These are phyloP conservation scores for Parascedosporium putredinis DNA, from an alignment of 2,329 filamentous ascomycete genomes.

Conservation along the genomic window DNA sequence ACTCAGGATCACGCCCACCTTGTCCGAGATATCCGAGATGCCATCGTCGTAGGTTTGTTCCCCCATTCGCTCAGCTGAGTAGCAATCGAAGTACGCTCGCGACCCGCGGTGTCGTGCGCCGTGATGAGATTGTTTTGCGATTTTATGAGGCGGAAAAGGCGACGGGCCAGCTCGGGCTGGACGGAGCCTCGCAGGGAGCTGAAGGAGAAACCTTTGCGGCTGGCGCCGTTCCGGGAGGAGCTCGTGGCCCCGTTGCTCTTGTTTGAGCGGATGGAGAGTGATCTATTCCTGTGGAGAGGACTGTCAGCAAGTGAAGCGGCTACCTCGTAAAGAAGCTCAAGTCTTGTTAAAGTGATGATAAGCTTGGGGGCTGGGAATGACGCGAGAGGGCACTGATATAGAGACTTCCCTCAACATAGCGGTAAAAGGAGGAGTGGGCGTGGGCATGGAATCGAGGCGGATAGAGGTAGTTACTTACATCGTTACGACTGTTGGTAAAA, in stretches of 20 bases:
- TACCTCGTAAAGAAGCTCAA: too few species aligned
- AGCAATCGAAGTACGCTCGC: constrained; percentile 75
- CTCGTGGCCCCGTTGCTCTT: constrained; percentile 32
- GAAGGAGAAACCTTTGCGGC: constrained; percentile 70
- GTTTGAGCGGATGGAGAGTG: constrained; percentile 62
- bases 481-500: background rate
- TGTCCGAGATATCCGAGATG: constrained; percentile 85
- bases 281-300: constrained; percentile 49
- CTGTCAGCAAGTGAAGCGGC: too few species aligned
- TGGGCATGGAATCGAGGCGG: background rate
- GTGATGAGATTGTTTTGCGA: constrained; percentile 81
- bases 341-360: too few species aligned
- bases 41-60: constrained; percentile 82
- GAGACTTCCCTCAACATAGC: background rate
- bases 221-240: constrained; percentile 25
- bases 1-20: constrained; percentile 82
- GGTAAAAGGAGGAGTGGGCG: background rate
- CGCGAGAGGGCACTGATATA: background rate
- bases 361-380: background rate
- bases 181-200: constrained; percentile 73
- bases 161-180: constrained; percentile 81
- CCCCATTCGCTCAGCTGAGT: constrained; percentile 94
- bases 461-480: background rate
- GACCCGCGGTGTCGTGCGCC: constrained; percentile 74
- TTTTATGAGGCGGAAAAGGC: constrained; percentile 88